A percentile compares a stretch with the other conserved stretches of the same genome.
These are phyloP conservation scores for Tetragonia tetragonoides DNA, from an alignment of 148 eudicot genomes.

Conservation along the genomic window DNA sequence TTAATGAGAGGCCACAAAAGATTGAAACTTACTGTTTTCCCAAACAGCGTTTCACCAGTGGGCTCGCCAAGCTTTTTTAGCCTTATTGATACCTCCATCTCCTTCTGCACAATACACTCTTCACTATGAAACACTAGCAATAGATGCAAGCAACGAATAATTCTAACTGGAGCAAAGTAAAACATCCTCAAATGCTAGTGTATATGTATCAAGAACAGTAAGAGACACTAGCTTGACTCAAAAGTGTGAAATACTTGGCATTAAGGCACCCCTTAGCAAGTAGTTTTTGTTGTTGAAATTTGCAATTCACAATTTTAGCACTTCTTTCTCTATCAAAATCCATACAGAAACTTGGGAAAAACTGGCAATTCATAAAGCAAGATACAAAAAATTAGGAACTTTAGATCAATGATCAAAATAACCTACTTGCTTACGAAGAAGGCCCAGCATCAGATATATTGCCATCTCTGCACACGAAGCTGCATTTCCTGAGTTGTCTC, in stretches of 20 bases:
- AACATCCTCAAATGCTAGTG: neutral
- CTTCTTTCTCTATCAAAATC: neutral
- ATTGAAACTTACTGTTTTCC: constrained; percentile 69
- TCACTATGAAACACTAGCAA: neutral
- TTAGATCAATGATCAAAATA: neutral
- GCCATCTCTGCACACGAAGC: constrained; percentile 97
- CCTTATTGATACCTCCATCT: constrained; percentile 70
- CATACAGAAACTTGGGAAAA: neutral
- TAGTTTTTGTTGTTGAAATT: neutral
- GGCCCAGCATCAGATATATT: constrained; percentile 85
- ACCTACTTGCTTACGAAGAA: constrained; percentile 82
- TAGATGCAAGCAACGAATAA: neutral
- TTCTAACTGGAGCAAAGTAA: neutral
- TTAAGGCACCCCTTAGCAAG: neutral
- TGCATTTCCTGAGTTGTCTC: constrained; percentile 76
- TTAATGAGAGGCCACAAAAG: neutral
- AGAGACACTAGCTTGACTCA: neutral
- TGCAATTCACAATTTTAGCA: neutral
- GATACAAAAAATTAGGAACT: neutral
- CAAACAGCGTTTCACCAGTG: constrained; percentile 69
- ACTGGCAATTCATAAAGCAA: neutral
- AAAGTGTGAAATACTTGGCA: neutral
- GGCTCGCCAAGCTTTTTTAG: constrained; percentile 77
- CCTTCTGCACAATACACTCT: constrained; percentile 45
- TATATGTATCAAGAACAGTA: neutral